Evolutionary conservation across 2,329 filamentous ascomycete species (phyloP).

Genomic region (Colletotrichum sp.): DNA sequence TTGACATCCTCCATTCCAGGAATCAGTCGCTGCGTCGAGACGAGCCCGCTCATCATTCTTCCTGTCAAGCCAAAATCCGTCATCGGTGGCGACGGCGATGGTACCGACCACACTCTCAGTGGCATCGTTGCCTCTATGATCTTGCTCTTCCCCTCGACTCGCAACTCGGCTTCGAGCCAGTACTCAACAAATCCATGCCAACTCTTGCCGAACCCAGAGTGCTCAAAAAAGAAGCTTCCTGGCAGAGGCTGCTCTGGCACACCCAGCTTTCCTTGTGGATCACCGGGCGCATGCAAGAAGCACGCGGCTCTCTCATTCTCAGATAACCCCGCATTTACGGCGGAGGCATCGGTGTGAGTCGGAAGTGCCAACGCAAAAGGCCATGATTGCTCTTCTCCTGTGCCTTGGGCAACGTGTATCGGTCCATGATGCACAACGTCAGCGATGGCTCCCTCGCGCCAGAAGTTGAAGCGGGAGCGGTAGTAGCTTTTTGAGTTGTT

Average conservation of each 20-base stretch:
- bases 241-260: conserved; percentile 23
- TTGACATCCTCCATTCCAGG: conserved; percentile 33
- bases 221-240: conserved; percentile 5
- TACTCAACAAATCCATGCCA: conserved; percentile 40
- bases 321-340: not conserved
- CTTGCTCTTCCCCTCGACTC: not conserved
- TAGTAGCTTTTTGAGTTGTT: conserved; percentile 17
- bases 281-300: conserved; percentile 13
- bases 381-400: conserved; percentile 24
- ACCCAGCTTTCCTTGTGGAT: not conserved
- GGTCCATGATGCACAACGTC: conserved; percentile 27
- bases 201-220: not conserved
- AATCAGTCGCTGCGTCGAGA: conserved; percentile 30
- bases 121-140: conserved; percentile 25
- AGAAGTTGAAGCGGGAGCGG: conserved; percentile 29
- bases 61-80: conserved; percentile 13
- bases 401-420: conserved; percentile 19
- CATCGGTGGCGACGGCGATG: conserved; percentile 19
- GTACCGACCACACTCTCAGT: conserved; percentile 20
- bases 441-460: conserved; percentile 18
- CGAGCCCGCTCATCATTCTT: not conserved
- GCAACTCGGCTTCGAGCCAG: conserved; percentile 33
- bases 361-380: conserved; percentile 34
- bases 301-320: conserved; percentile 8
- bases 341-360: not conserved